Evolutionary conservation across 1,284 basidiomycete genomes (phyloP), one percentile per base, ranked within the genome.

Genomic region (Trametes polyzona): DNA sequence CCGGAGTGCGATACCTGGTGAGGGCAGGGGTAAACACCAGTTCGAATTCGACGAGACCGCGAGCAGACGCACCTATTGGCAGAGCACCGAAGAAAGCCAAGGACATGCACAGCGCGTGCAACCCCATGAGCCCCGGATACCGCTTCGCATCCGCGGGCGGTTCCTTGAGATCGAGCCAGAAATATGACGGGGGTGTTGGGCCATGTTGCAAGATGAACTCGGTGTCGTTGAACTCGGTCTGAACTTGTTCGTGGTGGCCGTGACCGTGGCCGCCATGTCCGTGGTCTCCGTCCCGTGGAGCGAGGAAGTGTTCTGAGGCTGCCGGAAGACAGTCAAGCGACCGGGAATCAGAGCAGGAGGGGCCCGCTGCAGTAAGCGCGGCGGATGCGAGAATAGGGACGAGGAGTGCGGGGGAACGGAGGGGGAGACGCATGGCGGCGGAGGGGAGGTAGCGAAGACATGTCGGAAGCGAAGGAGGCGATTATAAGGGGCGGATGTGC

Each of bases 171-270:
- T 93, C 91, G 62, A 89, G 82, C 7, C 87, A 84, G 73, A 84
- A 92, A 69, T 93, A 94, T 3, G 91, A 92, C 0, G 86, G 83
- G 0, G 88, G 88, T 0, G 87, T 90, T 0, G 86, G 84, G 1
- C 74, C 69, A 69, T 93, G 91, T 57, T 76, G 73, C 63, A 83
- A 69, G 19, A 83, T 76, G 41, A 92, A 74, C 48, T 86, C 83
- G 0, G 88, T 88, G 69, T 93, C 92, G 69, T 93, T 91, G 44
- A 93, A 76, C 61, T 82, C 76, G 16, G 78, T 58, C 19, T 84
- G 65, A n/a, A 88, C 86, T 5, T 76, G 75, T 2, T 67, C 79
- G 57, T 81, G 74, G 46, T 76, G 73, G 57, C 76, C 46, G 52
- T 76, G 73, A 56, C 76, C 46, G 52, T 63, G 61, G 19, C 52